Evolutionary conservation across 441 rosid genomes (phyloP).

Genomic region (Arabidopsis hybrid): DNA sequence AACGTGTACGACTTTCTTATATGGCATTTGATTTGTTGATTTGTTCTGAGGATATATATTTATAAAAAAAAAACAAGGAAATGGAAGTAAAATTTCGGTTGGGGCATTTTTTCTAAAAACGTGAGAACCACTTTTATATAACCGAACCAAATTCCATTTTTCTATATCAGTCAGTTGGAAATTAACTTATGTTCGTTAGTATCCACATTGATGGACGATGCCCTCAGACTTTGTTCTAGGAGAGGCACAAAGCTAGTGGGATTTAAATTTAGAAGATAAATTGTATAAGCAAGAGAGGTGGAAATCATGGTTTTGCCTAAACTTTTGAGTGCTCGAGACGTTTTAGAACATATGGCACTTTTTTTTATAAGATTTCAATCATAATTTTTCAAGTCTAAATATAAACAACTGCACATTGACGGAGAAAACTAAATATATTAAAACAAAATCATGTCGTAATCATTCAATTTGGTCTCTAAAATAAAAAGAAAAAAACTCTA

Average conservation of each 20-base stretch:
- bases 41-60: neutral
- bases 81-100: neutral
- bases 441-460: neutral
- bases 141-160: neutral
- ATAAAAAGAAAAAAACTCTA: too few species aligned
- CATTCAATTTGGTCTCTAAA: neutral
- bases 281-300: neutral
- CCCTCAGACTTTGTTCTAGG: neutral
- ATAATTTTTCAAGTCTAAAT: too few species aligned
- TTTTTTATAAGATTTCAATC: too few species aligned
- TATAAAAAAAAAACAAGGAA: neutral
- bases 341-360: neutral
- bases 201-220: neutral
- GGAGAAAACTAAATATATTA: neutral
- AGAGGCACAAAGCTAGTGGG: neutral
- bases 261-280: neutral
- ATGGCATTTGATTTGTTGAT: conserved; percentile 15
- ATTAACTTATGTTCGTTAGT: neutral
- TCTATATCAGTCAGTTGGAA: neutral
- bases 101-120: neutral
- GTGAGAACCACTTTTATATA: conserved; percentile 22
- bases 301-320: conserved; percentile 5
- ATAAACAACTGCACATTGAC: neutral
- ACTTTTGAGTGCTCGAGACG: neutral
- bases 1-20: conserved; percentile 10